Percentiles rank a stretch among this genome's conserved stretches.
Evolutionary conservation across 2,329 filamentous ascomycete genomes (phyloP).

Genomic region (Stylonectria norvegica): DNA sequence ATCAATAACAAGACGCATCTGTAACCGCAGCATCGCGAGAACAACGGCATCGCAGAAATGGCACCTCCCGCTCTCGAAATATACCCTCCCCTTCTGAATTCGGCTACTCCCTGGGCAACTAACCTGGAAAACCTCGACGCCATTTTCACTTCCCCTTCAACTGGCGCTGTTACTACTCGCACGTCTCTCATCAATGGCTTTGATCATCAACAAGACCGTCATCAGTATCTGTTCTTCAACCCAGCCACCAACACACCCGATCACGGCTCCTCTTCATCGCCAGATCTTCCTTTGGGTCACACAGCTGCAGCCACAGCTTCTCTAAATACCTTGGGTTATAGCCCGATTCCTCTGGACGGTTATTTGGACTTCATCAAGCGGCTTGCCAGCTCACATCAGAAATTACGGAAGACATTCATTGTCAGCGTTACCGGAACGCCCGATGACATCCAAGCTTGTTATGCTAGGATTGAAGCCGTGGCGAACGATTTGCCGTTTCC

Average conservation of each 20-base stretch:
- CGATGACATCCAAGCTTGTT: conserved; percentile 55
- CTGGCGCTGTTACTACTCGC: conserved; percentile 71
- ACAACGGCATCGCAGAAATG: conserved; percentile 12
- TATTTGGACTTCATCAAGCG: conserved; percentile 58
- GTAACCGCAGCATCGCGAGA: too few relatives aligned
- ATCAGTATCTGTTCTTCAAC: conserved; percentile 67
- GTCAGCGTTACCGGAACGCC: conserved; percentile 67
- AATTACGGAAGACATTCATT: conserved; percentile 56
- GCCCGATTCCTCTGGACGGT: conserved; percentile 54
- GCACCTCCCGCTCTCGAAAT: conserved; percentile 42
- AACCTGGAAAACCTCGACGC: conserved; percentile 56
- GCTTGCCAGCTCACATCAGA: conserved; percentile 33
- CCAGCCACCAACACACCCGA: conserved; percentile 28
- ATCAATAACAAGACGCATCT: too few relatives aligned
- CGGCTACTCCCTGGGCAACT: conserved; percentile 73
- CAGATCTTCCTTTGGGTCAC: conserved; percentile 11
- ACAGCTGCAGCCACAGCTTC: conserved; percentile 37
- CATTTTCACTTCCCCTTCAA: conserved; percentile 59
- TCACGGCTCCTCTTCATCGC: conserved; percentile 18
- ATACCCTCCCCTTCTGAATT: conserved; percentile 67
- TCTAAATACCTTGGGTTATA: conserved; percentile 74
- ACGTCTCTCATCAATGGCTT: conserved; percentile 67
- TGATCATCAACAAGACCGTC: conserved; percentile 53
- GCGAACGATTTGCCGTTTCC: conserved; percentile 42
- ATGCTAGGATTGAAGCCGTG: conserved; percentile 42